Conservation (phyloP, 2,329 filamentous ascomycete species). For the Penicillium nordicum region DNA sequence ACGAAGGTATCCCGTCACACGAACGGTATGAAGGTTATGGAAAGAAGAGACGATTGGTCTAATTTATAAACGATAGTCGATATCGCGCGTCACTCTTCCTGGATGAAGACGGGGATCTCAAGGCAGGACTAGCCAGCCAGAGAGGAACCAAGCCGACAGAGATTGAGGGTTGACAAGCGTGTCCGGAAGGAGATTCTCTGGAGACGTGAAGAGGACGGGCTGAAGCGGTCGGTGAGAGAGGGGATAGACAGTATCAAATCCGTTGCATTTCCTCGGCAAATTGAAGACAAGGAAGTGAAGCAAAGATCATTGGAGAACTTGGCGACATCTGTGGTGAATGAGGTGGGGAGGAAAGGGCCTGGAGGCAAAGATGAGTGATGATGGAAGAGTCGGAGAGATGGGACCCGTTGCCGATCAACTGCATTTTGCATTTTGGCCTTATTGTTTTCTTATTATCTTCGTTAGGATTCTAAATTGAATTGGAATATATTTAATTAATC, state of each 20-base stretch:
- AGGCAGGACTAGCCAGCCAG: constrained; percentile 5
- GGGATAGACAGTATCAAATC: constrained; percentile 12
- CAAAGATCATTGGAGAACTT: constrained; percentile 10
- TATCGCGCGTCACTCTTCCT: not conserved
- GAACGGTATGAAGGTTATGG: constrained; percentile 20
- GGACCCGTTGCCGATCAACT: constrained; percentile 17
- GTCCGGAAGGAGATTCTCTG: constrained; percentile 14
- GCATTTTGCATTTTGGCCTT: not conserved
- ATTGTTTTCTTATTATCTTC: not conserved
- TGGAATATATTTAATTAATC: not conserved
- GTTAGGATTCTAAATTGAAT: not conserved
- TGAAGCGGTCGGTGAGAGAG: constrained; percentile 20
- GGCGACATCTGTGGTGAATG: constrained; percentile 13
- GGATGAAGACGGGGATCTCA: not conserved
- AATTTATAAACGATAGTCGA: constrained; percentile 11
- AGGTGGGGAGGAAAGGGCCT: constrained; percentile 1
- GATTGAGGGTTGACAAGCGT: constrained; percentile 3
- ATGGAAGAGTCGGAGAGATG: constrained; percentile 26
- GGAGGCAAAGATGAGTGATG: constrained; percentile 10
- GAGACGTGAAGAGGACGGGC: constrained; percentile 25
- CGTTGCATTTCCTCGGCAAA: constrained; percentile 17
- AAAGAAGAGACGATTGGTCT: constrained; percentile 16
- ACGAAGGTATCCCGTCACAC: constrained; percentile 28
- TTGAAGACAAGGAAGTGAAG: constrained; percentile 13
- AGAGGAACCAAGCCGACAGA: not conserved